phyloP scores from a whole-genome alignment of 2,329 filamentous ascomycete species.

The Cladosporium sphaerospermum region DNA sequence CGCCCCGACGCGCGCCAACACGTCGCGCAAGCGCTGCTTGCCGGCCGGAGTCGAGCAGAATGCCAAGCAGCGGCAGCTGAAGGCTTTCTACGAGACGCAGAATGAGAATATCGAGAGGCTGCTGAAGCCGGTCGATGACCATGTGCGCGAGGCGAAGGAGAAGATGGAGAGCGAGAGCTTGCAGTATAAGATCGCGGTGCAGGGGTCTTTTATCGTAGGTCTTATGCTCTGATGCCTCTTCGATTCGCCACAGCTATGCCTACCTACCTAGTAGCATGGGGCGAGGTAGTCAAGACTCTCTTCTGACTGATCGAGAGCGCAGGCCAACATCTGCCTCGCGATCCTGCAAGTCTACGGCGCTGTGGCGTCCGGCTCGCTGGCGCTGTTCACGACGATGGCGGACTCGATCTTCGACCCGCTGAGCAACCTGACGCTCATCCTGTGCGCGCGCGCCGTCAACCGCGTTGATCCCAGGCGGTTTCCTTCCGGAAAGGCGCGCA shows the following conservation, averaged over 20 bases:
- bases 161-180: conserved; percentile 76
- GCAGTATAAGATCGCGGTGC: conserved; percentile 63
- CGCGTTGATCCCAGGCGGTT: conserved; percentile 80
- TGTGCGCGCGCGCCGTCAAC: conserved; percentile 81
- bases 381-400: conserved; percentile 95
- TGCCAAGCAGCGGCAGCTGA: conserved; percentile 52
- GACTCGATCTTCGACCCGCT: conserved; percentile 91
- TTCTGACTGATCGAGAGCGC: no score
- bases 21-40: conserved; percentile 62
- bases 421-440: conserved; percentile 79
- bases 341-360: conserved; percentile 84
- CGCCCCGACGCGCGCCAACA: conserved; percentile 67
- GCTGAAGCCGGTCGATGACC: conserved; percentile 88
- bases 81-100: conserved; percentile 81
- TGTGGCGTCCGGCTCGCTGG: conserved; percentile 79
- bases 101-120: conserved; percentile 91
- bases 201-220: conserved; percentile 61
- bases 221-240: background rate
- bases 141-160: conserved; percentile 73
- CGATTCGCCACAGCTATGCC: background rate
- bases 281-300: no score
- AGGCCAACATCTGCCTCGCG: conserved; percentile 65
- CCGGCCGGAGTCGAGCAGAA: conserved; percentile 39
- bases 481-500: conserved; percentile 84
- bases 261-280: no score